These are phyloP conservation scores for Xylaria scruposa DNA, from an alignment of 495 filamentous ascomycete species.

Conservation along the genomic window DNA sequence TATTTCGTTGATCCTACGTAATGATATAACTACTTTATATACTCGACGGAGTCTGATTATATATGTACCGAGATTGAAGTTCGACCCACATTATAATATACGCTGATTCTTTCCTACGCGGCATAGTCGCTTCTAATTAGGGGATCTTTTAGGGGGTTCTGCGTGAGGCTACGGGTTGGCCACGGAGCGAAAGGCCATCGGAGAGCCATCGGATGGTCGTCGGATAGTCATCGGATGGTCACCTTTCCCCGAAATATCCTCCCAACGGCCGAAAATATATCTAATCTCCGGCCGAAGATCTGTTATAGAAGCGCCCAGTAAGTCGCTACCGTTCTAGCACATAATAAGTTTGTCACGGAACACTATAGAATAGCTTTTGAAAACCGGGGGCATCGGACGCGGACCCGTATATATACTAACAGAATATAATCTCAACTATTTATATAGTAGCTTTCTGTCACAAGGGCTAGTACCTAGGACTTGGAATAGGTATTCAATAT, in stretches of 20 bases:
- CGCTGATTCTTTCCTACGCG: no score
- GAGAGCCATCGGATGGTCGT: not conserved
- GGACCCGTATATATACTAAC: no score
- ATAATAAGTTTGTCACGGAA: no score
- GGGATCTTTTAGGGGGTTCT: not conserved
- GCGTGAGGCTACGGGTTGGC: not conserved
- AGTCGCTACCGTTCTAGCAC: no score
- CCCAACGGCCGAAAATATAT: not conserved
- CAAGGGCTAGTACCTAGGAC: no score
- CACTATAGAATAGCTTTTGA: no score
- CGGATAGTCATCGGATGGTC: slow-evolving; percentile 11
- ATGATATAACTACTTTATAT: not conserved
- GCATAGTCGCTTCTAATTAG: not conserved
- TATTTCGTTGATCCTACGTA: not conserved
- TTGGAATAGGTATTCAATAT: no score
- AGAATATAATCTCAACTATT: no score
- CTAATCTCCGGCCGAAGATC: not conserved
- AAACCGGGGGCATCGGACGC: no score
- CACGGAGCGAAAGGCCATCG: not conserved
- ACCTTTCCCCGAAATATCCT: not conserved
- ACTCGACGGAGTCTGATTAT: not conserved
- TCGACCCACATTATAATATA: not conserved
- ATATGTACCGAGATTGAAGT: not conserved
- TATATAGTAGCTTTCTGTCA: no score
- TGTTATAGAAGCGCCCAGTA: not conserved